phyloP scores from a whole-genome alignment of 352 stramenopile genomes.

The Pilasporangium apinafurcum region DNA sequence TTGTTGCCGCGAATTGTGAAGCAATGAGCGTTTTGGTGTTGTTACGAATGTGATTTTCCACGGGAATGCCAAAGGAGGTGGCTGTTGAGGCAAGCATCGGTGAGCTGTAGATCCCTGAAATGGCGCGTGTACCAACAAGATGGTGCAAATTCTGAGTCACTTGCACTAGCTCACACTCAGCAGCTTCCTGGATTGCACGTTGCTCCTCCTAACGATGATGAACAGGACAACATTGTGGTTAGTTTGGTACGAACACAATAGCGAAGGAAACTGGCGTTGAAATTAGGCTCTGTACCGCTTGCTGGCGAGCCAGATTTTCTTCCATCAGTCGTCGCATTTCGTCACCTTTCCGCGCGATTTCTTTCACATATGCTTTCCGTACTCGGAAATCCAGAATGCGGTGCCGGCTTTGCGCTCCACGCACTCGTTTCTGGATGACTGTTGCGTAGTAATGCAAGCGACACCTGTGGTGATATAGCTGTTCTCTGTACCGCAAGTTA shows the following conservation, averaged over 20 bases:
- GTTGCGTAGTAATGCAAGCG: constrained; percentile 43
- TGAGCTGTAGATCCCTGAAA: constrained; percentile 61
- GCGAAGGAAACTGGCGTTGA: too few species aligned
- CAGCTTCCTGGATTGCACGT: constrained; percentile 18
- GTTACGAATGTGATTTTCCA: constrained; percentile 55
- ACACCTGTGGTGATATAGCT: constrained; percentile 13
- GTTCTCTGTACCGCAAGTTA: constrained; percentile 9
- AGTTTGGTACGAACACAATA: background rate
- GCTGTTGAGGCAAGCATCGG: constrained; percentile 22
- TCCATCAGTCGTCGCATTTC: constrained; percentile 33
- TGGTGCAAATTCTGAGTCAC: constrained; percentile 62
- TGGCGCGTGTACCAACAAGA: constrained; percentile 41
- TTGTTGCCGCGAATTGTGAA: constrained; percentile 15
- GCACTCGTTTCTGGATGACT: constrained; percentile 47
- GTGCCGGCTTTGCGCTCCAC: constrained; percentile 37
- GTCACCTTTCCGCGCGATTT: constrained; percentile 45
- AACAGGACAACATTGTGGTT: background rate
- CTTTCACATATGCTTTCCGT: constrained; percentile 45
- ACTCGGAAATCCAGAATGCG: constrained; percentile 48
- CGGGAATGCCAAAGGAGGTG: constrained; percentile 49
- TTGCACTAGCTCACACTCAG: constrained; percentile 33
- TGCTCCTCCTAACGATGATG: constrained; percentile 25
- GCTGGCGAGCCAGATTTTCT: constrained; percentile 33
- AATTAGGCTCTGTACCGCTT: constrained; percentile 23
- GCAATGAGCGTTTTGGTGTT: constrained; percentile 39